Percentiles rank a stretch among this genome's conserved stretches.
Conservation (phyloP, 345 rosid species). For the Brassica rapa region DNA sequence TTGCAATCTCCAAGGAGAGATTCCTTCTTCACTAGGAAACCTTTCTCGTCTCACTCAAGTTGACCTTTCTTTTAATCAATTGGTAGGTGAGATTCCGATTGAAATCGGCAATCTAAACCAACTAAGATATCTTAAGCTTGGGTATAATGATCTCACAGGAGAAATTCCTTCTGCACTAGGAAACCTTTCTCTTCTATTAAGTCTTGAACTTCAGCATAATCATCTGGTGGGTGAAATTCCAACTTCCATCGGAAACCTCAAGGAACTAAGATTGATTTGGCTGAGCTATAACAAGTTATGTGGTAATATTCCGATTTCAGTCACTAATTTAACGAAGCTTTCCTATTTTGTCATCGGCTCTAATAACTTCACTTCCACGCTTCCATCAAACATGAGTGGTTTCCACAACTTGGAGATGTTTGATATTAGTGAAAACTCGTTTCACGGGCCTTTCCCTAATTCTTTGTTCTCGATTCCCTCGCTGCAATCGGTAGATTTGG, state of each 20-base stretch:
- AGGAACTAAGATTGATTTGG: not conserved
- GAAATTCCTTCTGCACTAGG: not conserved
- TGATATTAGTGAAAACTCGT: not conserved
- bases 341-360: not conserved
- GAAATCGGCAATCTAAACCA: not conserved
- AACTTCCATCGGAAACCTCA: not conserved
- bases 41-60: not conserved
- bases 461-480: not conserved
- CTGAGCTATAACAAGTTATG: not conserved
- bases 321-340: not conserved
- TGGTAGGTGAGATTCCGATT: too few relatives aligned
- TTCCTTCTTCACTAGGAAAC: slow-evolving; percentile 27
- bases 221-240: not conserved
- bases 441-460: not conserved
- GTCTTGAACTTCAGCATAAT: not conserved
- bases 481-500: accelerated
- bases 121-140: not conserved
- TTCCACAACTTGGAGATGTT: not conserved
- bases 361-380: not conserved
- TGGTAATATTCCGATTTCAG: not conserved
- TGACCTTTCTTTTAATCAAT: too few relatives aligned
- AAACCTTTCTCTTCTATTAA: not conserved
- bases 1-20: slow-evolving; percentile 3
- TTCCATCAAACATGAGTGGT: too few relatives aligned
- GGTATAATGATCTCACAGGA: not conserved